Base-by-base conservation (phyloP, 176 grass and related monocot genomes). In the Avena insularis region DNA sequence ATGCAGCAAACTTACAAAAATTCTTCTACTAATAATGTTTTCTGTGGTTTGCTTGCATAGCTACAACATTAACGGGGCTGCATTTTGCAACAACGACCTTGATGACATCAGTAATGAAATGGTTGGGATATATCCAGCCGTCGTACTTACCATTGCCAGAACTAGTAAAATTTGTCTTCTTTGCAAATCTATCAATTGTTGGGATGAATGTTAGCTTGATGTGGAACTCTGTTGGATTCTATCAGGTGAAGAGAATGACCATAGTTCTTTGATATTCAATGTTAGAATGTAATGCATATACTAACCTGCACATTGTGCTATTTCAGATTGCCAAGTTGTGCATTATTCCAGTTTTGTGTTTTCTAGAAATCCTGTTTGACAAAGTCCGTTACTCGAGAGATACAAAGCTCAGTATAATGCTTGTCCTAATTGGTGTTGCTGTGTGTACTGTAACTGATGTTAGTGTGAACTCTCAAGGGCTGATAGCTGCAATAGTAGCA, bases 351-450 rank as follows among this genome's bases (percentile, higher is more conserved):
- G 71, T 74, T 62, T 62, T 84, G 82, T 91, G 89, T 61, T 77
- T 87, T 87, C 79, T 91, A 6, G 89, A 87, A 80, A 82, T 91
- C 71, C 12, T 87, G 74, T 91, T 91, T 46, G 89, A 91, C 53
- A 91, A 91, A 67, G 77, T 87, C 17, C 84, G 53, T 79, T 91
- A 91, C 20, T 87, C 85, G 15, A 81, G 73, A 60, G 79, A 86
- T 76, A 91, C 89, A 58, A 91, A 91, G 64, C 89, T 91, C 80
- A 87, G 89, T 83, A 91, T 91, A 91, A 8, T 87, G 84, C 80
- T 91, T 51, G 89, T 91, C 78, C 84, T 91, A 49, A 19, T 83
- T 48, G 89, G 89, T 21, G 89, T 91, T 75, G 80, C 84, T 54
- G 80, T 91, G 3, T 91, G 84, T 48, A 84, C 89, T 2, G 85